phyloP scores from a whole-genome alignment of 73 alveolate species.

The Paramecium caudatum region DNA sequence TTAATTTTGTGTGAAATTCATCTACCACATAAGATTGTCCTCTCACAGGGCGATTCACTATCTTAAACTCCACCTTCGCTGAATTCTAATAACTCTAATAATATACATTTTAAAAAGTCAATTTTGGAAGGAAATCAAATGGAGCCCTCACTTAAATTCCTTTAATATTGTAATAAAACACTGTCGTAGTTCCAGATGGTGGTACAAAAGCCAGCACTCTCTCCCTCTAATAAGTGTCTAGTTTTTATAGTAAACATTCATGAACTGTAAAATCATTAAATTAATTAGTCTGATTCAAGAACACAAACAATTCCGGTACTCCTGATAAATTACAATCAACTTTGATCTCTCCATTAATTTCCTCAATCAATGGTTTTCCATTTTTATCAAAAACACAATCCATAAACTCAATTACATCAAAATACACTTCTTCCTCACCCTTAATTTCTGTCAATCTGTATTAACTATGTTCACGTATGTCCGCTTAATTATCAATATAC shows the following conservation, averaged over 20 bases:
- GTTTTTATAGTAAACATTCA: slow-evolving; percentile 70
- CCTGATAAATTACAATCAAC: slow-evolving; percentile 72
- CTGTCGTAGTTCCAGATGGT: slow-evolving; percentile 68
- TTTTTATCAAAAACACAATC: slow-evolving; percentile 73
- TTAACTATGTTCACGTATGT: slow-evolving; percentile 61
- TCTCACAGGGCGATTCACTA: slow-evolving; percentile 70
- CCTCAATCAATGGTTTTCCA: slow-evolving; percentile 64
- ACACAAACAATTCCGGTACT: slow-evolving; percentile 65
- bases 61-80: slow-evolving; percentile 46
- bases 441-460: slow-evolving; percentile 55
- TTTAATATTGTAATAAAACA: slow-evolving; percentile 67
- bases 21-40: slow-evolving; percentile 70
- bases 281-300: slow-evolving; percentile 45
- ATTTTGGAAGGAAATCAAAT: slow-evolving; percentile 70
- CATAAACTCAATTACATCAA: slow-evolving; percentile 73
- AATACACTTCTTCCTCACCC: slow-evolving; percentile 73
- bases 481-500: slow-evolving; percentile 69
- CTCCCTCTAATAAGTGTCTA: slow-evolving; percentile 72
- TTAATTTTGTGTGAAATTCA: slow-evolving; percentile 65
- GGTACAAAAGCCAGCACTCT: slow-evolving; percentile 66
- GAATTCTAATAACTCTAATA: not conserved
- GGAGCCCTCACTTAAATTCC: slow-evolving; percentile 63
- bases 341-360: slow-evolving; percentile 77
- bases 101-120: slow-evolving; percentile 22
- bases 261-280: slow-evolving; percentile 74